phyloP scores from a whole-genome alignment of 768 basidiomycete genomes.

The Tephrocybe sp. region DNA sequence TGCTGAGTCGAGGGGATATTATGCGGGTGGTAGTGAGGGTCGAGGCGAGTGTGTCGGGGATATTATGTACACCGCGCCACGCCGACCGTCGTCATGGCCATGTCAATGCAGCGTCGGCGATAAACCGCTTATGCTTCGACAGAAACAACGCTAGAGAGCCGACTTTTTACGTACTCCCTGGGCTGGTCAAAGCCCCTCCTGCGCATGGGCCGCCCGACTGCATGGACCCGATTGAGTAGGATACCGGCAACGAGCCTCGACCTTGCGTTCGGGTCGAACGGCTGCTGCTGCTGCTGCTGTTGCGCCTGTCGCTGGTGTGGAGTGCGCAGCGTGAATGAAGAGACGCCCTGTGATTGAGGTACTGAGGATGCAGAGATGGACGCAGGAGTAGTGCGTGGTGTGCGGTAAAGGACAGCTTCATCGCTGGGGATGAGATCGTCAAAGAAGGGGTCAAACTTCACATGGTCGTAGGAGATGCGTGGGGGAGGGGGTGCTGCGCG shows the following conservation, averaged over 20 bases:
- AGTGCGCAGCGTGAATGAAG: constrained; percentile 2
- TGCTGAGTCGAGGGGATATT: too few species aligned
- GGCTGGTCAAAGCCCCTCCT: constrained; percentile 31
- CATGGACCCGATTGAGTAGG: constrained; percentile 52
- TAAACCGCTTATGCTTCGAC: constrained; percentile 34
- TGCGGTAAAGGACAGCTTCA: constrained; percentile 6
- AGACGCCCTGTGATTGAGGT: not conserved
- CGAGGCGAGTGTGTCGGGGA: too few species aligned
- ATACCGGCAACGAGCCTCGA: constrained; percentile 59
- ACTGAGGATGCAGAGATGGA: not conserved
- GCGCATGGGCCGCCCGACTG: constrained; percentile 52
- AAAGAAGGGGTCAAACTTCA: constrained; percentile 22
- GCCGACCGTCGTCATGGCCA: not conserved
- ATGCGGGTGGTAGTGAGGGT: too few species aligned
- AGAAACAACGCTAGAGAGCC: constrained; percentile 49
- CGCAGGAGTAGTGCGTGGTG: not conserved
- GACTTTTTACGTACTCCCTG: constrained; percentile 50
- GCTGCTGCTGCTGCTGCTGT: not conserved
- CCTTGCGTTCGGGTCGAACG: constrained; percentile 26
- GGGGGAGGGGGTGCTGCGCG: constrained; percentile 8
- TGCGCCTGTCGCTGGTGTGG: not conserved
- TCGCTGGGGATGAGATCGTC: constrained; percentile 14
- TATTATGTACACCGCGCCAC: too few species aligned
- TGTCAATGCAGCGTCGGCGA: not conserved
- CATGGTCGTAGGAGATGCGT: not conserved